Conservation (phyloP, 352 stramenopile genomes). For the Phytophthora idaei region DNA sequence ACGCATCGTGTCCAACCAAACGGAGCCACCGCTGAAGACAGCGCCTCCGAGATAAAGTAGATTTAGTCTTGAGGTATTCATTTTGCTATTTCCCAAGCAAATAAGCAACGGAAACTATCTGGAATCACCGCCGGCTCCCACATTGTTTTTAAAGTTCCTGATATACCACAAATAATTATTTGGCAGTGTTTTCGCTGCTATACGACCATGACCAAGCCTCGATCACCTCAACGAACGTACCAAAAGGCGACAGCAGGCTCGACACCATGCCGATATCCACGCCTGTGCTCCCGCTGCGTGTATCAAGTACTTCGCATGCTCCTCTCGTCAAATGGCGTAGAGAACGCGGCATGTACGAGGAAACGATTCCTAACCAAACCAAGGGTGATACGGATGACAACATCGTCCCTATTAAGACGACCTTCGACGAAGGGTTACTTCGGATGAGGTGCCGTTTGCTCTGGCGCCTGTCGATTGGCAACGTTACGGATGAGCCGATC, state of each 20-base stretch:
- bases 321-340: background rate
- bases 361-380: background rate
- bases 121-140: background rate
- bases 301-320: background rate
- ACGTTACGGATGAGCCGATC: background rate
- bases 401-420: background rate
- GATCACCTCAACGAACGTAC: background rate
- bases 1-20: no score
- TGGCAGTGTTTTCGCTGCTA: background rate
- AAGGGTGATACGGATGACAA: background rate
- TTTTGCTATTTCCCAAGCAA: background rate
- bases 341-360: background rate
- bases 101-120: background rate
- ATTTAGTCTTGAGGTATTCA: background rate
- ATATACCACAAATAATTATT: conserved; percentile 3
- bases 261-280: background rate
- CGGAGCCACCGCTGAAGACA: no score
- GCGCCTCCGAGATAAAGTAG: no score
- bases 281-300: background rate
- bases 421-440: background rate
- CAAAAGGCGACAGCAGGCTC: background rate
- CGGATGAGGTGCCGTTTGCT: background rate
- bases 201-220: conserved; percentile 1
- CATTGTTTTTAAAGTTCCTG: background rate
- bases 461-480: background rate